Evolutionary conservation across 306 rosid genomes (phyloP).

Genomic region (Morella rubra): DNA sequence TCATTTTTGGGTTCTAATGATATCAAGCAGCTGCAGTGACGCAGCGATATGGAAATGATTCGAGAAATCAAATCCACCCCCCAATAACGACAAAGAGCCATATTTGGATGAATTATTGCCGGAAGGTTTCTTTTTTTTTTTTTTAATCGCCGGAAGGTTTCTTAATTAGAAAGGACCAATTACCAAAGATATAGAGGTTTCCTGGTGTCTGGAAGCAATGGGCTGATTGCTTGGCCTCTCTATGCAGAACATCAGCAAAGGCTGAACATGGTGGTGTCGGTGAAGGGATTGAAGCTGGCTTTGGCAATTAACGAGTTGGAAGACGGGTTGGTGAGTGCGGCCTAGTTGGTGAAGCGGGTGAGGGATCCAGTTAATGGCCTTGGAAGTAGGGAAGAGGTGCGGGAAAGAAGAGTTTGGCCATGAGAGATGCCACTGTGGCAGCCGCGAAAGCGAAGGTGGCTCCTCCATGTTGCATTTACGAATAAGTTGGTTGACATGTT

Average conservation of each 20-base stretch:
- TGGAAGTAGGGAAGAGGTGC: conserved; percentile 19
- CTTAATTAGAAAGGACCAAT: conserved; percentile 7
- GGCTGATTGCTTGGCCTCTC: conserved; percentile 44
- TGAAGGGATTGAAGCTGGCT: conserved; percentile 21
- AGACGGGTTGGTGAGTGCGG: conserved; percentile 21
- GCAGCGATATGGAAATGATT: no score
- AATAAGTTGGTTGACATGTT: background rate
- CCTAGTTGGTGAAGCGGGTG: conserved; percentile 37
- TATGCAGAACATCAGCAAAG: conserved; percentile 39
- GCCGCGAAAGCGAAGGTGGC: conserved; percentile 22
- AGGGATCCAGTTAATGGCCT: conserved; percentile 33
- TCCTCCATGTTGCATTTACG: conserved; percentile 3
- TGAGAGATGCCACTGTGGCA: conserved; percentile 4
- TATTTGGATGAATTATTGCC: background rate
- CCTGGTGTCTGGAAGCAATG: no score
- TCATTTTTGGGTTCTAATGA: no score
- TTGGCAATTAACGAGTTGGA: conserved; percentile 15
- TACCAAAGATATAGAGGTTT: background rate
- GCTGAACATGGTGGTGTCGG: conserved; percentile 20
- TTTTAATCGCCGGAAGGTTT: background rate
- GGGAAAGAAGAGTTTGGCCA: background rate
- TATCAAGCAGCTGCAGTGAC: no score
- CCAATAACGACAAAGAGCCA: background rate
- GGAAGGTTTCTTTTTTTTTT: background rate
- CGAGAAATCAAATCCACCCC: background rate